Base-by-base conservation (phyloP, 495 filamentous ascomycete genomes). In the Geopyxis carbonaria region DNA sequence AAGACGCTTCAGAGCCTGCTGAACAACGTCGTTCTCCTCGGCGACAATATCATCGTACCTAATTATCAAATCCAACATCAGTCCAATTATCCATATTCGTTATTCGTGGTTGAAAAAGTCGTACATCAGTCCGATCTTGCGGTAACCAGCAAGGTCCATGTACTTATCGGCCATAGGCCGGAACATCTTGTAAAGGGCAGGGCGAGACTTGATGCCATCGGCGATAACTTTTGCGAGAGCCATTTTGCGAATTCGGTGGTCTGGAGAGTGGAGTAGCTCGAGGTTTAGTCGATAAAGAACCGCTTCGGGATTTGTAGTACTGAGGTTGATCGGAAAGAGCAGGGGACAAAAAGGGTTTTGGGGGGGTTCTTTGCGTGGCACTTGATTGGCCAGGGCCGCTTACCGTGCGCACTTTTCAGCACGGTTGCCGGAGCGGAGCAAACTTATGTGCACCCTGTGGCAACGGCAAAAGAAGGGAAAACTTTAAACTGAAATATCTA, bases 41-140 rank as follows among this genome's bases (percentile, higher is more conserved):
- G 72, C 67, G 59, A 94, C 81, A 58, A 97, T 59, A 57, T 97
- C 89, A 64, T 97, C 89, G 69, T 73, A 68, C 55, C 89, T 97
- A 57, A 24, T 40, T 46, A 22, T 11, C 11, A 34, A 7, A 28
- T n/a, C n/a, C n/a, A n/a, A n/a, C n/a, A 28, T 7, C 13, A 10
- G 10, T 13, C 16, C 8, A 27, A 31, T 31, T 33, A 40, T 28
- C 13, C 14, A n/a, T 2, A 28, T 29, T 11, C 0, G 25, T 7
- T 28, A 13, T 14, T 20, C 5, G 15, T 23, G 23, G 22, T 22
- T 20, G 23, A 23, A 2, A 25, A 8, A 29, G 21, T 28, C 71
- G 67, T 65, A 95, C 89, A 66, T 77, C 59, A 97, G 69, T 52
- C 89, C 89, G 50, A 95, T 68, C 67, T 85, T 71, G 59, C 89